Evolutionary conservation across 2,329 filamentous ascomycete genomes (phyloP), one percentile per base, ranked within the genome.

Genomic region (Ophiostoma piceae): DNA sequence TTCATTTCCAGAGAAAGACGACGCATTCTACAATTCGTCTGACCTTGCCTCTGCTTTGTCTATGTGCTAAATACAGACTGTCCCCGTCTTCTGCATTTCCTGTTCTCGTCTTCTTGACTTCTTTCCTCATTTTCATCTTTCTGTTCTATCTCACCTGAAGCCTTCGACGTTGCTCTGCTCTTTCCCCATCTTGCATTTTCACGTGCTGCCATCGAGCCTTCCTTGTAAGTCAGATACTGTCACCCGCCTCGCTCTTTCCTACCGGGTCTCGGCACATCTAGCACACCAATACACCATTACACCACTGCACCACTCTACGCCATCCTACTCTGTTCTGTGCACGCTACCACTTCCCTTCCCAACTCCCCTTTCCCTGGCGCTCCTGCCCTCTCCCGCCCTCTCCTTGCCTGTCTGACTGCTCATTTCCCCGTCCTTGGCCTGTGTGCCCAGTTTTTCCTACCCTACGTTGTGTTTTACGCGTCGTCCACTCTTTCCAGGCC

Each of bases 351-450:
- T 8, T 8, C n/a, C 22, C 22, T 8, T 8, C 51, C 22, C 51
- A 57, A 57, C 51, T 57, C 51, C 51, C 51, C 51, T 57, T 57
- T 57, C 51, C 51, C n/a, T 57, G 9, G 47, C 22, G 22, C n/a
- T 29, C 51, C 22, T 12, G 26, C 22, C n/a, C 7, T 32, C 12
- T 32, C 51, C 22, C 16, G 14, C 22, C n/a, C 7, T 32, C 12
- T 32, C 11, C 57, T 16, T 35, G 14, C 8, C 22, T 26, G 26
- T 60, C 26, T 29, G 14, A 32, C 57, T 19, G 12, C 26, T 62
- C 57, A 62, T 62, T 62, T 62, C 57, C 57, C 57, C 26, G 26
- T 32, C 32, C 62, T 26, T 66, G 62, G 62, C 35, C 12, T 62
- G 26, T 14, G 26, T 62, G 57, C 57, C 26, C 57, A 14, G 57